Evolutionary conservation across 805 yeast genomes (phyloP).

Genomic region (Candida schatavii): DNA sequence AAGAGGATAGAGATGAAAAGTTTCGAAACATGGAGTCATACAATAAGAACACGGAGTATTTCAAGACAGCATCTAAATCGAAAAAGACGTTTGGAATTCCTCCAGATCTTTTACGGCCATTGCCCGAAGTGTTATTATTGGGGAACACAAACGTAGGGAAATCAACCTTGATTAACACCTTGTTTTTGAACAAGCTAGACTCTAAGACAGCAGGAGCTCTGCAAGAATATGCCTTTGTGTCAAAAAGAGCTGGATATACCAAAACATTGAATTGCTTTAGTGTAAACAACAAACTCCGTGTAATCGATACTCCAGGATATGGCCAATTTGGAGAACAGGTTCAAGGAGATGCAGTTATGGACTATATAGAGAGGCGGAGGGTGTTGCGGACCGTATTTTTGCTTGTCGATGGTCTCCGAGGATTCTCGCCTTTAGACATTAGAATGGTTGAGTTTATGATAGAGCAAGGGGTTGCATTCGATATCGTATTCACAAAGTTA

Average conservation of each 20-base stretch:
- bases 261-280: slow-evolving; percentile 70
- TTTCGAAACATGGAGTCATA: slow-evolving; percentile 21
- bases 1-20: slow-evolving; percentile 14
- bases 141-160: slow-evolving; percentile 90
- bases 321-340: slow-evolving; percentile 63
- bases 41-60: slow-evolving; percentile 17
- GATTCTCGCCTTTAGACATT: slow-evolving; percentile 57
- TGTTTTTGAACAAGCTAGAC: slow-evolving; percentile 40
- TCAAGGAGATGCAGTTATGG: slow-evolving; percentile 70
- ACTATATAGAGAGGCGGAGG: slow-evolving; percentile 55
- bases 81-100: slow-evolving; percentile 28
- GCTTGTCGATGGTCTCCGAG: slow-evolving; percentile 58
- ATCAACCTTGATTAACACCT: slow-evolving; percentile 66
- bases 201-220: slow-evolving; percentile 19
- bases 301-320: slow-evolving; percentile 90
- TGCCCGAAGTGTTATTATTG: slow-evolving; percentile 72
- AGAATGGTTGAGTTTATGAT: slow-evolving; percentile 49
- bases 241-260: slow-evolving; percentile 55
- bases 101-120: slow-evolving; percentile 29
- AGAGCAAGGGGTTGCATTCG: slow-evolving; percentile 62
- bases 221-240: slow-evolving; percentile 49
- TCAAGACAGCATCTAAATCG: slow-evolving; percentile 12
- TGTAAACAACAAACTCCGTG: slow-evolving; percentile 56
- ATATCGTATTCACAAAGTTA: slow-evolving; percentile 72
- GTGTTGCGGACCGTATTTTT: slow-evolving; percentile 58